Base-by-base conservation (phyloP, 2,329 filamentous ascomycete species). In the Aspergillus persii region DNA sequence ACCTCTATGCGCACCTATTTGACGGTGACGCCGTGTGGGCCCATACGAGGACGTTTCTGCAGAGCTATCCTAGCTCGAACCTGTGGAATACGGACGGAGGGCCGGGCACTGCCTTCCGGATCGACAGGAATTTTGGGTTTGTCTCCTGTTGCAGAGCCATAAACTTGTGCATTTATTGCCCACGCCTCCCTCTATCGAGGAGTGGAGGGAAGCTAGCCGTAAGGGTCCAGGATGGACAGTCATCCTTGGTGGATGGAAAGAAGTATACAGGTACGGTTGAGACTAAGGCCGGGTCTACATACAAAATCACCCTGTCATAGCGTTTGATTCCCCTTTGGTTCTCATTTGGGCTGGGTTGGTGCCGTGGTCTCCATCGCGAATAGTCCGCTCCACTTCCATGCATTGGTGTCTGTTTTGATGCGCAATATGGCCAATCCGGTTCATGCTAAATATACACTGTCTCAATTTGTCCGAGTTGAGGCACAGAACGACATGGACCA, bases 121-220 rank as follows among this genome's bases (percentile, higher is more conserved):
- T 80, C 26, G 79, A 83, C 61, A 79, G 80, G 0, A 82, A 82
- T 56, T 79, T 81, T 56, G 80, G 79, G 2, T 76, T 75, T 2
- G 74, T 75, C 15, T 75, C 76, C 11, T 81, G n/a, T 60, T 80
- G 12, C 78, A 81, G 62, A 70, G 62, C 66, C 68, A 48, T 69
- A 48, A n/a, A 0, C 51, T 67, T n/a, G 64, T 77, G 56, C 61
- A 67, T 53, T 60, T 79, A 12, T 60, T 77, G 2, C 76, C 77
- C 15, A 72, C 74, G 6, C 69, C 72, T 50, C 75, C 75, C 0
- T 29, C 44, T 2, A 4, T 39, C 60, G 7, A 33, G 50, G 44
- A 47, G 33, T 26, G 52, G 55, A 5, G 49, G 53, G 3, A 2
- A 5, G 7, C 51, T 62, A 12, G 23, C 30, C 4, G 11, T 61